Evolutionary conservation across 2,329 filamentous ascomycete species (phyloP).

Genomic region (Colletotrichum somersetense): DNA sequence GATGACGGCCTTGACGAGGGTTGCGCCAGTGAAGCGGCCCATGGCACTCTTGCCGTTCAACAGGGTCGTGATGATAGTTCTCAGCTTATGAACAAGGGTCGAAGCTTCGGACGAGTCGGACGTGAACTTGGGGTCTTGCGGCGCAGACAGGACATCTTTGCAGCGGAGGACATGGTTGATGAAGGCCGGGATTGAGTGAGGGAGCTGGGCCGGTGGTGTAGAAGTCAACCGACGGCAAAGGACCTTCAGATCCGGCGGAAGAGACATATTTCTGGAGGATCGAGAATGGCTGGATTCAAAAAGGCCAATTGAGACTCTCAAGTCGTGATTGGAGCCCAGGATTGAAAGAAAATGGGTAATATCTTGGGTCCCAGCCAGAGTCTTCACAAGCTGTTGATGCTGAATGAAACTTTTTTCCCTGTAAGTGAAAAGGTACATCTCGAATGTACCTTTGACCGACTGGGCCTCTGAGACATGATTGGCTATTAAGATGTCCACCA

Average conservation of each 20-base stretch:
- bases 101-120: conserved; percentile 73
- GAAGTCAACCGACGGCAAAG: conserved; percentile 79
- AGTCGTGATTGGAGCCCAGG: background rate
- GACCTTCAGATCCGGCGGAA: conserved; percentile 71
- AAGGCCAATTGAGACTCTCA: conserved; percentile 1
- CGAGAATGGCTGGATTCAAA: no score
- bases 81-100: conserved; percentile 84
- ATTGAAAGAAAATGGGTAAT: conserved; percentile 3
- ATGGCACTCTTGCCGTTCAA: conserved; percentile 81
- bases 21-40: conserved; percentile 82
- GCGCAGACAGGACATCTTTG: conserved; percentile 71
- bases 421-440: conserved; percentile 41
- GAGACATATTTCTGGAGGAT: conserved; percentile 48
- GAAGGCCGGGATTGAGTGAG: conserved; percentile 78
- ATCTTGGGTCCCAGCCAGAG: conserved; percentile 12
- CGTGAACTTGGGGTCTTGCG: conserved; percentile 71
- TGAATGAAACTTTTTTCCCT: conserved; percentile 40
- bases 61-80: conserved; percentile 81
- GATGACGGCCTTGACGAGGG: conserved; percentile 82
- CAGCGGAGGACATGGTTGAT: conserved; percentile 70
- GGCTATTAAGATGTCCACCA: background rate
- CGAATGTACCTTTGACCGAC: background rate
- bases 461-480: conserved; percentile 6
- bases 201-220: conserved; percentile 79
- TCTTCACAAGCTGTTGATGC: conserved; percentile 34